Percentiles rank a stretch among this genome's conserved stretches.
These are phyloP conservation scores for Arthroderma sp. DNA, from an alignment of 2,329 filamentous ascomycete genomes.

Conservation along the genomic window DNA sequence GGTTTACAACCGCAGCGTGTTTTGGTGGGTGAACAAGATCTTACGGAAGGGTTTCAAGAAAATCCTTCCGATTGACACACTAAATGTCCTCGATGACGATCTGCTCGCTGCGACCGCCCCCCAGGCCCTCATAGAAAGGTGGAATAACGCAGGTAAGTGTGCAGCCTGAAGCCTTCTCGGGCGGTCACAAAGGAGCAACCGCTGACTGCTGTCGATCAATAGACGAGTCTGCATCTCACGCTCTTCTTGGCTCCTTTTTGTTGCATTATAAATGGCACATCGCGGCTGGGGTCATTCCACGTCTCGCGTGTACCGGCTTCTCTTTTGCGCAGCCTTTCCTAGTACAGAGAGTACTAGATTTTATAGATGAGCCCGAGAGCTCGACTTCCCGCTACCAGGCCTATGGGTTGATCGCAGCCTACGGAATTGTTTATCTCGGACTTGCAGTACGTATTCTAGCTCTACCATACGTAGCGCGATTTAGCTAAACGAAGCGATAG, in stretches of 20 bases:
- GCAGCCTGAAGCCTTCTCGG: too few relatives aligned
- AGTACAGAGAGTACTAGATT: slow-evolving; percentile 17
- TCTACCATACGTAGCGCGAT: background rate
- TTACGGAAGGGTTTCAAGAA: background rate
- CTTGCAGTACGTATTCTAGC: slow-evolving; percentile 3
- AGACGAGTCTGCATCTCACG: too few relatives aligned
- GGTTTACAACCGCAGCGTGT: background rate
- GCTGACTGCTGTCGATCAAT: too few relatives aligned
- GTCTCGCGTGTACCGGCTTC: slow-evolving; percentile 19
- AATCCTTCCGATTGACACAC: slow-evolving; percentile 19
- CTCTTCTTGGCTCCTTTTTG: too few relatives aligned
- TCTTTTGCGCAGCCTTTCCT: slow-evolving; percentile 20
- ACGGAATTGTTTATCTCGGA: slow-evolving; percentile 14
- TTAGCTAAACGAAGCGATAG: background rate
- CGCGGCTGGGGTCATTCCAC: slow-evolving; percentile 9
- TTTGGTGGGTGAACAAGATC: background rate
- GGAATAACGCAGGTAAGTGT: too few relatives aligned
- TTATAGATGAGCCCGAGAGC: slow-evolving; percentile 11
- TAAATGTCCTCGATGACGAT: slow-evolving; percentile 20
- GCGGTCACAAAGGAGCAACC: too few relatives aligned
- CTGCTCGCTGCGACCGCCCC: background rate
- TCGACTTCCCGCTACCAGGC: slow-evolving; percentile 13
- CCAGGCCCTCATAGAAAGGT: too few relatives aligned
- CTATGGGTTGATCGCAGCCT: slow-evolving; percentile 20
- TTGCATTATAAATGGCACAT: background rate